Base-by-base conservation (phyloP, 805 yeast genomes). In the Teunomyces gatunensis region DNA sequence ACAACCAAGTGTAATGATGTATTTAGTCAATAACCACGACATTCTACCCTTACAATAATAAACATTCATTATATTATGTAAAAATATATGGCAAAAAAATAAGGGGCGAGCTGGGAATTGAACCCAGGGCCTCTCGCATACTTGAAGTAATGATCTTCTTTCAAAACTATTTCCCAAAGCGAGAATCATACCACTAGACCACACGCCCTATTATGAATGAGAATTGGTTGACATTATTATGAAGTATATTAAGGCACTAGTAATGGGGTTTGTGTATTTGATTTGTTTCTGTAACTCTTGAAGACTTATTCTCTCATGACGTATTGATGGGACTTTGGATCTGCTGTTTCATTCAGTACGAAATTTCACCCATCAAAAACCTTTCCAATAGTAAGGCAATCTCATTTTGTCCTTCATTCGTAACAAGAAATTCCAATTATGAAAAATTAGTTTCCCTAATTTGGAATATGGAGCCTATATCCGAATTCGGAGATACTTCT, bases 61-160 rank as follows among this genome's bases (percentile, higher is more conserved):
- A 18, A 18, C 20, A 18, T 18, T 18, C 13, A 3, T 13, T 5
- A 13, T 32, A 13, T 9, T 32, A 13, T 9, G 5, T 6, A 2
- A 21, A 23, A 23, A 17, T 13, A 42, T n/a, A 34, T 29, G 3
- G 12, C 11, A 44, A 45, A 49, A 49, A 44, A 46, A 42, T 42
- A 23, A 40, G 70, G 73, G 73, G 72, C 69, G 60, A 56, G 60
- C 80, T 72, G 80, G 80, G 80, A 75, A 75, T 76, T 75, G 80
- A 75, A 75, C 80, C 80, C 80, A 73, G 80, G 81, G 79, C 80
- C 80, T 76, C 80, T 76, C 80, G 77, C 80, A 77, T 51, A 46
- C 47, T 57, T 59, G 60, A 27, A 34, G 12, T 20, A 21, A 6
- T 29, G 20, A 25, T 20, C 33, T 33, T 21, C 12, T 13, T 20